phyloP scores from a whole-genome alignment of 148 eudicot genomes.

The Arbutus unedo region DNA sequence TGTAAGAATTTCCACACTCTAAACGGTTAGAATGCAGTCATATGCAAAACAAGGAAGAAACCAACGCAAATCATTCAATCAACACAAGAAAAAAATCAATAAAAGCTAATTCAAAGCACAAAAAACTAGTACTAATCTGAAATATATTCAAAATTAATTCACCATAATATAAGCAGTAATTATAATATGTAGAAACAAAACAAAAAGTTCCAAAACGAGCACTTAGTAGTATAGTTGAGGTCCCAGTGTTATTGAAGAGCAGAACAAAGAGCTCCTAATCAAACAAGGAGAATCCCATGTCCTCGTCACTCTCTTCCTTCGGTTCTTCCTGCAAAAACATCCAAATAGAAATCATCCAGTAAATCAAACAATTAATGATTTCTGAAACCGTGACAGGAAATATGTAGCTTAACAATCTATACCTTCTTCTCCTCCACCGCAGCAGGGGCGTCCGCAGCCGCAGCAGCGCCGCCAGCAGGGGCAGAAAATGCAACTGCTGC shows the following conservation, averaged over 20 bases:
- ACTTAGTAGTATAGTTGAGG: not conserved
- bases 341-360: not conserved
- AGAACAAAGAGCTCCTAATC: constrained; percentile 15
- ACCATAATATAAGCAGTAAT: not conserved
- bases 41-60: not conserved
- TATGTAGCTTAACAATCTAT: too few species aligned
- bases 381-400: not conserved
- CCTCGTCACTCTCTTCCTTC: constrained; percentile 29
- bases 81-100: not conserved
- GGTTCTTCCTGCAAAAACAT: constrained; percentile 22
- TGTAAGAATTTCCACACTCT: too few species aligned
- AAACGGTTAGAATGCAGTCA: too few species aligned
- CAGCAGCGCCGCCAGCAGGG: not conserved
- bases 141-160: not conserved
- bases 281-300: constrained; percentile 30
- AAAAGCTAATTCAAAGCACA: not conserved
- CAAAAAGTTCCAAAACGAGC: not conserved
- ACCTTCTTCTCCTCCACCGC: constrained; percentile 20
- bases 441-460: constrained; percentile 1
- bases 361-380: not conserved
- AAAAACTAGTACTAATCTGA: not conserved
- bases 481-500: not conserved
- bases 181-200: not conserved
- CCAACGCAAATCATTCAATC: not conserved
- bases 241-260: not conserved